Conservation (phyloP, 495 filamentous ascomycete species). For the Penicillium subrubescens region DNA sequence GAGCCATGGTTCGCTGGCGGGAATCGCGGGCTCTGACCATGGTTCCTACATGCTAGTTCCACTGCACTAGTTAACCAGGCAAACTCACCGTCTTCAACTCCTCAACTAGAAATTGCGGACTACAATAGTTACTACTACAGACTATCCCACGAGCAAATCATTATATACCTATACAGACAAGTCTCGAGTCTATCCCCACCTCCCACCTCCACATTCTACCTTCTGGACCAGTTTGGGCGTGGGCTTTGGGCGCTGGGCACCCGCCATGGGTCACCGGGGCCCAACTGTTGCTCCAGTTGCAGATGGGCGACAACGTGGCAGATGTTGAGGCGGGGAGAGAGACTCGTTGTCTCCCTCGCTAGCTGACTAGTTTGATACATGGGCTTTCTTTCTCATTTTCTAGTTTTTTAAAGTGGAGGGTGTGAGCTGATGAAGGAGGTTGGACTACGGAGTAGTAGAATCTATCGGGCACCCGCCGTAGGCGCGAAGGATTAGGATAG, state of each 20-base stretch:
- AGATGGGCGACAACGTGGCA: constrained; percentile 28
- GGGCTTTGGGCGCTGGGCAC: constrained; percentile 12
- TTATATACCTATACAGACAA: background rate
- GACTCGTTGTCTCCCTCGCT: background rate
- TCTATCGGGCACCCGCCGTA: constrained; percentile 18
- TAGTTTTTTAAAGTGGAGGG: background rate
- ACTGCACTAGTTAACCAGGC: no score
- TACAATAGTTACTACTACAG: background rate
- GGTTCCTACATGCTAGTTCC: background rate
- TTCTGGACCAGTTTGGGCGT: background rate
- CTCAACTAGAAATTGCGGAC: background rate
- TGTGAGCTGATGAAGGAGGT: background rate
- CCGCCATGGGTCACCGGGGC: constrained; percentile 20
- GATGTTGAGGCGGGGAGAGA: constrained; percentile 10
- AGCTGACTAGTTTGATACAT: background rate
- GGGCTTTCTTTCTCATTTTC: background rate
- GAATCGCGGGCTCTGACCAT: background rate
- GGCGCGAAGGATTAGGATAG: constrained; percentile 5
- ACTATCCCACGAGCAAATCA: background rate
- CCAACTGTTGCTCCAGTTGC: constrained; percentile 20
- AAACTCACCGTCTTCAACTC: background rate
- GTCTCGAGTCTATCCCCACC: background rate
- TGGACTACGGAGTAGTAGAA: background rate
- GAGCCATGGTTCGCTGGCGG: constrained; percentile 7
- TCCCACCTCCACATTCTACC: background rate